Percentiles rank a stretch among this genome's conserved stretches.
phyloP scores from a whole-genome alignment of 352 stramenopile genomes.

The Phytophthora sp. region DNA sequence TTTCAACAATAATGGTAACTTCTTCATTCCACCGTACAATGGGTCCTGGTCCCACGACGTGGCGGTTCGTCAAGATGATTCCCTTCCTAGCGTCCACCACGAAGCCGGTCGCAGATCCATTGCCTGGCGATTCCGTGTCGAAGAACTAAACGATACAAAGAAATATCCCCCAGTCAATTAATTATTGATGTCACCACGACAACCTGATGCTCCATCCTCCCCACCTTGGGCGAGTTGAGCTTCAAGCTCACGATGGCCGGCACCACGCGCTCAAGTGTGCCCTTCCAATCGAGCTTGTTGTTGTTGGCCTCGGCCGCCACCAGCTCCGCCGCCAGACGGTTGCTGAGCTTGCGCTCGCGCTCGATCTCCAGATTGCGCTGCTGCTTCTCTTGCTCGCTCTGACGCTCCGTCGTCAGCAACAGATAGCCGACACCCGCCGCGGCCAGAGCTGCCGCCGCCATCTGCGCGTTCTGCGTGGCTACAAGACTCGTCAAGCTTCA shows the following conservation, averaged over 20 bases:
- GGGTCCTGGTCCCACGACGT: constrained; percentile 88
- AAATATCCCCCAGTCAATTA: constrained; percentile 13
- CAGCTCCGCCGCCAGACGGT: constrained; percentile 66
- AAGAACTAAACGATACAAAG: constrained; percentile 71
- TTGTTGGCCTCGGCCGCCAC: constrained; percentile 72
- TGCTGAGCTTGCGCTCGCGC: constrained; percentile 67
- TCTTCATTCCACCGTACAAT: constrained; percentile 56
- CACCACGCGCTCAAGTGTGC: constrained; percentile 84
- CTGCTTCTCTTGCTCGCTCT: constrained; percentile 58
- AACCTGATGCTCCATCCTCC: not conserved
- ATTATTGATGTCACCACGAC: constrained; percentile 7
- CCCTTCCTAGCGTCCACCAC: constrained; percentile 91
- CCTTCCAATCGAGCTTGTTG: constrained; percentile 81
- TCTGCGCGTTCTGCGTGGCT: constrained; percentile 36
- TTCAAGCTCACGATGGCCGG: constrained; percentile 90
- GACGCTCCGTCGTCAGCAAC: constrained; percentile 47
- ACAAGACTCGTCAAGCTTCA: constrained; percentile 10
- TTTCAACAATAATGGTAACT: not conserved
- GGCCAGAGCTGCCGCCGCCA: constrained; percentile 37
- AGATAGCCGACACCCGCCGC: constrained; percentile 57
- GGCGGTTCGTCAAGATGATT: constrained; percentile 94
- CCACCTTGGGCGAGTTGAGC: constrained; percentile 87
- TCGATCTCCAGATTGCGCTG: constrained; percentile 70
- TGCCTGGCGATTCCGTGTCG: constrained; percentile 88
- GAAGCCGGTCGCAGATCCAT: constrained; percentile 91